Conservation (phyloP, 208 protist genomes). For the Crithidia acanthocephali region DNA sequence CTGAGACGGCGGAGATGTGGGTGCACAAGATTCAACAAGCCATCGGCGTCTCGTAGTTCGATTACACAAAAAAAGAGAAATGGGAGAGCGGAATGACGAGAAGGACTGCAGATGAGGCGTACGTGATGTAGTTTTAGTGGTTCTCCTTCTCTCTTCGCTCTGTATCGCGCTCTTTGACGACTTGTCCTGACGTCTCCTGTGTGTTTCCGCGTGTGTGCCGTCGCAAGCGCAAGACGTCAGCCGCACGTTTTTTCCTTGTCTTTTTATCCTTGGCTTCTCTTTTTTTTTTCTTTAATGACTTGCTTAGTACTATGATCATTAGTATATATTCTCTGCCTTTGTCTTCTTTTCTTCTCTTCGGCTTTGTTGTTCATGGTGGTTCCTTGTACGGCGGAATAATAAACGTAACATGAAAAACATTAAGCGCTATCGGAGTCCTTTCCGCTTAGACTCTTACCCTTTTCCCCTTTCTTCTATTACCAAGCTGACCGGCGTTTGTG, state of each 20-base stretch:
- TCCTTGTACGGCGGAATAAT: too few relatives aligned
- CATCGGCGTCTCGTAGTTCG: conserved; percentile 48
- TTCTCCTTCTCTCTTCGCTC: neutral
- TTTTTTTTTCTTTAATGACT: too few relatives aligned
- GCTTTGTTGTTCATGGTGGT: neutral
- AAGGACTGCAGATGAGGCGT: neutral
- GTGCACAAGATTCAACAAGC: conserved; percentile 65
- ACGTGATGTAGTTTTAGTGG: neutral
- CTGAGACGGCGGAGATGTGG: conserved; percentile 49
- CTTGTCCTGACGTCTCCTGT: neutral
- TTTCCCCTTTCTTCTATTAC: neutral
- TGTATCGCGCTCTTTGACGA: neutral
- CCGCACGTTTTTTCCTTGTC: neutral
- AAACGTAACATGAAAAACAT: too few relatives aligned
- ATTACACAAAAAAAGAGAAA: too few relatives aligned
- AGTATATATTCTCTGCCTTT: too few relatives aligned
- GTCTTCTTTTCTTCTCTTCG: conserved; percentile 10
- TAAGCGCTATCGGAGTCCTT: neutral
- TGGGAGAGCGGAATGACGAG: neutral
- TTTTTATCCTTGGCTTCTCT: neutral
- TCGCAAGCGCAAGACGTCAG: neutral
- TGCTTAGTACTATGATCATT: too few relatives aligned
- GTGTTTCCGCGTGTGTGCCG: neutral
- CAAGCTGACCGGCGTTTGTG: too few relatives aligned
- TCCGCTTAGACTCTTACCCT: neutral